Conservation (phyloP, 1,284 basidiomycete species). For the Xerocomus nothofagi region DNA sequence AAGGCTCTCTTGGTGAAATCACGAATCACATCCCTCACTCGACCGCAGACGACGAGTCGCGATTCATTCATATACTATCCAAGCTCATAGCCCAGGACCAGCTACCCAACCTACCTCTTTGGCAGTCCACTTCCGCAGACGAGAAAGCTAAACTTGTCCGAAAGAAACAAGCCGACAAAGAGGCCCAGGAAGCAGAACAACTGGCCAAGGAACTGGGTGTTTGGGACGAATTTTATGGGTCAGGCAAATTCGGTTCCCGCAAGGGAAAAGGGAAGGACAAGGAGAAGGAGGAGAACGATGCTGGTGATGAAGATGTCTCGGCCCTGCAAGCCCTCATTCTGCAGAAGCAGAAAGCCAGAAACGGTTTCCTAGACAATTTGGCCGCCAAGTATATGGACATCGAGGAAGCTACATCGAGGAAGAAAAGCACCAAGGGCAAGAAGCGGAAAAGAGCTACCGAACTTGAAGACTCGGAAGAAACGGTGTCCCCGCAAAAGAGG, state of each 20-base stretch:
- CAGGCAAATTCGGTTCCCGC: slow-evolving; percentile 66
- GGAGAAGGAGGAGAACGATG: slow-evolving; percentile 48
- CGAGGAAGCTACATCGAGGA: slow-evolving; percentile 39
- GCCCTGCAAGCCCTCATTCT: slow-evolving; percentile 82
- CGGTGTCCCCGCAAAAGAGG: slow-evolving; percentile 52
- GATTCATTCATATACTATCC: slow-evolving; percentile 75
- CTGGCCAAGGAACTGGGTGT: slow-evolving; percentile 87
- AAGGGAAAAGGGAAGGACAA: slow-evolving; percentile 60
- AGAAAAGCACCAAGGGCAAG: slow-evolving; percentile 49
- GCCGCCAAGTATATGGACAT: slow-evolving; percentile 77
- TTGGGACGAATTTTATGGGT: slow-evolving; percentile 94
- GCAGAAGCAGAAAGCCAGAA: slow-evolving; percentile 71
- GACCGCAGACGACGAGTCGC: slow-evolving; percentile 76
- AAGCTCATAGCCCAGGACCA: slow-evolving; percentile 62
- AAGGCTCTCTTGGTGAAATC: slow-evolving; percentile 76
- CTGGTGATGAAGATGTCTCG: slow-evolving; percentile 60
- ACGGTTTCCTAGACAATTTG: slow-evolving; percentile 73
- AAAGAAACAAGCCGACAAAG: slow-evolving; percentile 71
- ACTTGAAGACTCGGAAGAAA: slow-evolving; percentile 36
- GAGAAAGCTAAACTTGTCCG: slow-evolving; percentile 74
- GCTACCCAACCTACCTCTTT: slow-evolving; percentile 60
- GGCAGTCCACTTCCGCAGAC: slow-evolving; percentile 74
- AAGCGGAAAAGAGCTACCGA: slow-evolving; percentile 47
- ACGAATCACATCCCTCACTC: slow-evolving; percentile 86
- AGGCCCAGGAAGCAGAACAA: slow-evolving; percentile 84